Evolutionary conservation across 164 flowering plant species (phyloP).

Genomic region (Kingdonia uniflora): DNA sequence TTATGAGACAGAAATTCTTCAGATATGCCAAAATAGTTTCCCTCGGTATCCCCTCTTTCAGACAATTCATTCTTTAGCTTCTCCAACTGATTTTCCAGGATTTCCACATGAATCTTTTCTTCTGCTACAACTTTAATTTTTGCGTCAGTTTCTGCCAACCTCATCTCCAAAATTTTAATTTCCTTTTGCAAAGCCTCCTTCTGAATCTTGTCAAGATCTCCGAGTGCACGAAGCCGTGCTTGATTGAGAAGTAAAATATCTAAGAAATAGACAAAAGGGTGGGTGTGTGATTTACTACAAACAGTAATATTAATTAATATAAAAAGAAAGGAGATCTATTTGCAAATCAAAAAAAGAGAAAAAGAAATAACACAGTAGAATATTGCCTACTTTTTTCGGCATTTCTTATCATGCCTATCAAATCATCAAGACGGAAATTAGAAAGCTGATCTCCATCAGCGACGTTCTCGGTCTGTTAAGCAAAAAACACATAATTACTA

Average conservation of each 20-base stretch:
- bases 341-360: conserved; percentile 2
- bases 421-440: conserved; percentile 46
- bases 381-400: conserved; percentile 70
- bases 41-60: conserved; percentile 25
- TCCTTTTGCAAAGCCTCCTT: conserved; percentile 77
- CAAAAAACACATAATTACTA: neutral
- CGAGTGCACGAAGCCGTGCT: conserved; percentile 74
- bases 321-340: neutral
- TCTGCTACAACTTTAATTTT: conserved; percentile 69
- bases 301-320: neutral
- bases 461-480: conserved; percentile 21
- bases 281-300: conserved; percentile 1
- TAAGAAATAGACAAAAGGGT: conserved; percentile 16
- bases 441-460: conserved; percentile 37
- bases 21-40: conserved; percentile 11
- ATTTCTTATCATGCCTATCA: conserved; percentile 74
- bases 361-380: no score
- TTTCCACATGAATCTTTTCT: conserved; percentile 71
- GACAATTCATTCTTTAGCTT: conserved; percentile 47
- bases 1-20: conserved; percentile 9
- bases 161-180: conserved; percentile 65
- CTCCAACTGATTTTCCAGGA: conserved; percentile 60
- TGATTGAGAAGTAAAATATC: conserved; percentile 83
- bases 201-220: conserved; percentile 71
- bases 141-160: conserved; percentile 87